These are phyloP conservation scores for Torulaspora quercuum DNA, from an alignment of 805 yeast species.

Conservation along the genomic window DNA sequence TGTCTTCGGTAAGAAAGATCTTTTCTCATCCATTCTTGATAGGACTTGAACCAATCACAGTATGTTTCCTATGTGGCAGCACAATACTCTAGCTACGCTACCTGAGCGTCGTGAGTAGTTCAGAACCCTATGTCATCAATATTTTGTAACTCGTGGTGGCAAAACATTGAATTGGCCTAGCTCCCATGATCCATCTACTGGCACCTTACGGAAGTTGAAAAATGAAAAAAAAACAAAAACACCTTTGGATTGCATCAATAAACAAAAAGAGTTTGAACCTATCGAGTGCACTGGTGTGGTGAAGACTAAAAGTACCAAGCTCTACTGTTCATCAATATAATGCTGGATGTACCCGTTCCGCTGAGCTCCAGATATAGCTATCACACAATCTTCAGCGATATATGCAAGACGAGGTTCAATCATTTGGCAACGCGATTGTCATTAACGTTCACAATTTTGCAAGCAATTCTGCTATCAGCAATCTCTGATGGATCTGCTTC, in stretches of 20 bases:
- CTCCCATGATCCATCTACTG: conserved; percentile 2
- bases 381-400: conserved; percentile 40
- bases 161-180: conserved; percentile 3
- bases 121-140: conserved; percentile 3
- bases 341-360: conserved; percentile 18
- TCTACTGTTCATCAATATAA: too few species aligned
- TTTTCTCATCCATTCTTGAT: conserved; percentile 27
- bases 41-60: too few species aligned
- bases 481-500: conserved; percentile 22
- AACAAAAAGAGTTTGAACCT: conserved; percentile 1
- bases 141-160: conserved; percentile 7
- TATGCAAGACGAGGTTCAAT: conserved; percentile 41
- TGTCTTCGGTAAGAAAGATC: conserved; percentile 12
- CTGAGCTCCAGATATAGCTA: conserved; percentile 34
- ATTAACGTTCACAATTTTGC: conserved; percentile 30
- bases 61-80: too few species aligned
- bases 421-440: conserved; percentile 39
- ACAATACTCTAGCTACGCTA: too few species aligned
- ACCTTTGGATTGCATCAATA: too few species aligned
- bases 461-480: conserved; percentile 27
- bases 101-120: conserved; percentile 3
- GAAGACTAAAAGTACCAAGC: too few species aligned
- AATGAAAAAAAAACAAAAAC: conserved; percentile 4
- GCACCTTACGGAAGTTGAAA: conserved; percentile 12
- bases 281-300: background rate